Evolutionary conservation across 495 filamentous ascomycete genomes (phyloP).

Genomic region (Penicillium coffeae): DNA sequence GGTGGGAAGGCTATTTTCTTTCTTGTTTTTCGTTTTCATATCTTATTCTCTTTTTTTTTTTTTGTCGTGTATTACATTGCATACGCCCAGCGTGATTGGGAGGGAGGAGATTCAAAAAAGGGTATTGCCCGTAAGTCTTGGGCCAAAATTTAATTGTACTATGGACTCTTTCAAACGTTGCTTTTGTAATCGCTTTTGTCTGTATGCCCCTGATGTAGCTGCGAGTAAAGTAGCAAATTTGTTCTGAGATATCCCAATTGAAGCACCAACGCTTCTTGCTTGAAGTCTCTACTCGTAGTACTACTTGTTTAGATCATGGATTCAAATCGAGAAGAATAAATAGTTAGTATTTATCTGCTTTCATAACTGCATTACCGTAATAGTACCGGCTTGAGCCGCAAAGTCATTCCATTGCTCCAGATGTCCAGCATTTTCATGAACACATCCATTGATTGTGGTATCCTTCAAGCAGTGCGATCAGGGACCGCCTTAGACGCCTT

Average conservation of each 20-base stretch:
- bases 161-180: background rate
- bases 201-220: too few relatives aligned
- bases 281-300: too few relatives aligned
- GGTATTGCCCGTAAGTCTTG: background rate
- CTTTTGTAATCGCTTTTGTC: too few relatives aligned
- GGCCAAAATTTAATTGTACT: background rate
- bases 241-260: background rate
- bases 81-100: conserved; percentile 1
- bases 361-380: background rate
- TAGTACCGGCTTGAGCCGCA: background rate
- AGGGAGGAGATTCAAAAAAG: background rate
- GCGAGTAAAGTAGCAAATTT: background rate
- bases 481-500: conserved; percentile 41
- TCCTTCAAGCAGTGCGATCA: conserved; percentile 1
- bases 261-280: too few relatives aligned
- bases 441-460: background rate
- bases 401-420: too few relatives aligned
- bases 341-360: background rate
- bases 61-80: conserved; percentile 4
- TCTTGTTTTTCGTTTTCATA: conserved; percentile 1
- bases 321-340: too few relatives aligned
- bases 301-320: too few relatives aligned
- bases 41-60: conserved; percentile 4
- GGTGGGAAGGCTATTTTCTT: background rate
- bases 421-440: too few relatives aligned